Conservation (phyloP, 2,329 filamentous ascomycete genomes). For the Septoria linicola region DNA sequence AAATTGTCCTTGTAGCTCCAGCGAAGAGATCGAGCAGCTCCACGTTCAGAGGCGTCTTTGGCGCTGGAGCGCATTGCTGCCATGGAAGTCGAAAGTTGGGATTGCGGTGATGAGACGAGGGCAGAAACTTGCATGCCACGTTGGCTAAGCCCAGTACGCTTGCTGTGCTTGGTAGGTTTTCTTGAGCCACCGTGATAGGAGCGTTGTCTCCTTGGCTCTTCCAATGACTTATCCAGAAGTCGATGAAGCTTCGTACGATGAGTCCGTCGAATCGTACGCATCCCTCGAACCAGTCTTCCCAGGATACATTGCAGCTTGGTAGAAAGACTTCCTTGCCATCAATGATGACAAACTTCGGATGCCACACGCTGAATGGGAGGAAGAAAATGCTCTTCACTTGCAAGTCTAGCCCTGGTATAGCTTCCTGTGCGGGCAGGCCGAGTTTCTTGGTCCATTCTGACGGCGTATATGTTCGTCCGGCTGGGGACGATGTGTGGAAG, state of each 20-base stretch:
- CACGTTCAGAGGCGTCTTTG: constrained; percentile 66
- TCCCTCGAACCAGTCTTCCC: constrained; percentile 84
- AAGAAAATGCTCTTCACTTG: constrained; percentile 76
- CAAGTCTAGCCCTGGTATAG: constrained; percentile 63
- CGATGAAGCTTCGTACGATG: constrained; percentile 60
- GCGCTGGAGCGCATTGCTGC: constrained; percentile 47
- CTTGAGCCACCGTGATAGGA: not conserved
- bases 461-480: constrained; percentile 62
- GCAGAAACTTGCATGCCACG: constrained; percentile 64
- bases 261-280: constrained; percentile 66
- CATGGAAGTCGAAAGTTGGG: constrained; percentile 63
- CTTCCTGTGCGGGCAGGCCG: constrained; percentile 60
- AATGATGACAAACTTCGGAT: constrained; percentile 77
- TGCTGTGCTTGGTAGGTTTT: not conserved
- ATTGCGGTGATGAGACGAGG: constrained; percentile 70
- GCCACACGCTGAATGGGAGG: constrained; percentile 79
- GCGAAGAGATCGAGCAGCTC: constrained; percentile 62
- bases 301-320: constrained; percentile 81
- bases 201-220: constrained; percentile 36
- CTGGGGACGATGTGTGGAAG: constrained; percentile 63
- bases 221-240: constrained; percentile 72
- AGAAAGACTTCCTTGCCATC: constrained; percentile 67
- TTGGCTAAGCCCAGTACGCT: constrained; percentile 2
- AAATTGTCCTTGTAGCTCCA: constrained; percentile 59
- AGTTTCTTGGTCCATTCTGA: constrained; percentile 60